These are phyloP conservation scores for Tulasnella sp. DNA, from an alignment of 768 basidiomycete genomes.

Conservation along the genomic window DNA sequence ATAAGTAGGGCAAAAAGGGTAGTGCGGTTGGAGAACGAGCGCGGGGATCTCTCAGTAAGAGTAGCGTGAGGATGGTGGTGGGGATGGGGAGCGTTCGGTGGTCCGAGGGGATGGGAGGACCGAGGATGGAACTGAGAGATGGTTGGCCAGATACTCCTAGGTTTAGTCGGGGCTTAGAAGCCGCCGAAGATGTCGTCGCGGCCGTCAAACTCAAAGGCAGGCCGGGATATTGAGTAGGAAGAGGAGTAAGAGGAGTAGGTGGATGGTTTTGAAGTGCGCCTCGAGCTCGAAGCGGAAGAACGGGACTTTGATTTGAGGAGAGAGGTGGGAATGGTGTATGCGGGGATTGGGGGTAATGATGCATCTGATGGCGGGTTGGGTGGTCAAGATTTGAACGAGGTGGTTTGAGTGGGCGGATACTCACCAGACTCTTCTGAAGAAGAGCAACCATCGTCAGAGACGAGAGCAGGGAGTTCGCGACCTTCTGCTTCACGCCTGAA, in stretches of 20 bases:
- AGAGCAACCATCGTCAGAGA: constrained; percentile 5
- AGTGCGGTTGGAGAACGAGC: too few species aligned
- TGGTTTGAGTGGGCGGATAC: background rate
- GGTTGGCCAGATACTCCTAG: too few species aligned
- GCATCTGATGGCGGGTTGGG: constrained; percentile 2
- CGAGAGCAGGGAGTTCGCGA: constrained; percentile 1
- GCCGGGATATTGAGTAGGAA: background rate
- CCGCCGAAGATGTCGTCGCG: constrained; percentile 12
- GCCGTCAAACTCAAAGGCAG: background rate
- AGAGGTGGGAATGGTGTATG: constrained; percentile 2
- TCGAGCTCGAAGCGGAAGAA: background rate
- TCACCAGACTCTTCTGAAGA: constrained; percentile 16
- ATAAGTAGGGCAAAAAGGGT: too few species aligned
- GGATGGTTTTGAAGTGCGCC: background rate
- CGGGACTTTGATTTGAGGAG: constrained; percentile 2
- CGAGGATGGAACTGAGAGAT: too few species aligned
- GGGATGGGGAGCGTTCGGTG: too few species aligned
- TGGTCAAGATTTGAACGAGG: background rate
- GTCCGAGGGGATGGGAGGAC: too few species aligned
- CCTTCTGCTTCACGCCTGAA: constrained; percentile 11
- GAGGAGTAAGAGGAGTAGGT: background rate
- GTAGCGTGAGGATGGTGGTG: too few species aligned
- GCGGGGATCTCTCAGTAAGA: too few species aligned
- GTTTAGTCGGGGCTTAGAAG: too few species aligned
- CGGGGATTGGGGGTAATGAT: background rate